These are phyloP conservation scores for Epichloe elymi DNA, from an alignment of 2,329 filamentous ascomycete genomes.

Conservation along the genomic window DNA sequence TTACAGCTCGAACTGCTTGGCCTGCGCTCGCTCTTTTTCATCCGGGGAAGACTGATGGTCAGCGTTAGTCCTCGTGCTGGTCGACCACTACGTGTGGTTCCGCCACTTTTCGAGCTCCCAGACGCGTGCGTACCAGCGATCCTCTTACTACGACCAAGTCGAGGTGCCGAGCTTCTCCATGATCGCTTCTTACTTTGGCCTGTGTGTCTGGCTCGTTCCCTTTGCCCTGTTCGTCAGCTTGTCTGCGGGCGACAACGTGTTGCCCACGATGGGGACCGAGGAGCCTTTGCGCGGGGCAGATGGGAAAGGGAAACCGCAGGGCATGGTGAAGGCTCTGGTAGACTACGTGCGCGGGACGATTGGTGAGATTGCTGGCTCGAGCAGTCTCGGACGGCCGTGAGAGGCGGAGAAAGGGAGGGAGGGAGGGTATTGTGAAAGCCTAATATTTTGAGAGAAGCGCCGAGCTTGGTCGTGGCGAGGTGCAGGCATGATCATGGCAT, in stretches of 20 bases:
- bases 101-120: constrained; percentile 66
- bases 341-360: constrained; percentile 43
- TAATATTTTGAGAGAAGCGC: not conserved
- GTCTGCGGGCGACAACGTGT: constrained; percentile 85
- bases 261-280: constrained; percentile 76
- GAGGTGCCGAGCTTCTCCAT: constrained; percentile 75
- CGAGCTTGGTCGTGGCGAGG: not conserved
- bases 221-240: constrained; percentile 92
- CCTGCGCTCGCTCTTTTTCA: not conserved
- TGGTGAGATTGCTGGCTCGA: constrained; percentile 27
- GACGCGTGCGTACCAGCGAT: constrained; percentile 41
- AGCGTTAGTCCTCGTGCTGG: constrained; percentile 57
- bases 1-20: too few species aligned
- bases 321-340: constrained; percentile 53
- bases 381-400: constrained; percentile 11
- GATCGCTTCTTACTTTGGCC: constrained; percentile 88
- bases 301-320: constrained; percentile 41
- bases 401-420: not conserved
- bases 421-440: not conserved
- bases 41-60: not conserved
- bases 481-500: not conserved
- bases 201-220: constrained; percentile 93
- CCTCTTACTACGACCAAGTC: constrained; percentile 48
- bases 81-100: constrained; percentile 96
- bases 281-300: constrained; percentile 33